Conservation (phyloP, 805 yeast species). For the Lipomyces spencermartinsiae region DNA sequence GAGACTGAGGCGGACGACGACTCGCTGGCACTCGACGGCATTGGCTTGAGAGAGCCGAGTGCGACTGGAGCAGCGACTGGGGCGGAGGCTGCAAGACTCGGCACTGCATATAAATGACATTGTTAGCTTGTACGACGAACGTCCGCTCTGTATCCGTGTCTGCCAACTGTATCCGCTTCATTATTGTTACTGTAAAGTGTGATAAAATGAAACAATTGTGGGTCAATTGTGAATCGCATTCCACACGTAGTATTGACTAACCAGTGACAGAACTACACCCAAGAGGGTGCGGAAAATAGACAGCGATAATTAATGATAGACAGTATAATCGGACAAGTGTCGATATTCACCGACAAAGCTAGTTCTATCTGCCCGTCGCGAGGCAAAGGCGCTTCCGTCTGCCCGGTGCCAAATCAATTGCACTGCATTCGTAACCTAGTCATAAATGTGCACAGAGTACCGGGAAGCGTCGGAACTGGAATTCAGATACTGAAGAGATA, state of each 20-base stretch:
- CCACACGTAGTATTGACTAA: neutral
- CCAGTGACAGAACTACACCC: neutral
- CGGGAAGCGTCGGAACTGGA: neutral
- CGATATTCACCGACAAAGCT: too few relatives aligned
- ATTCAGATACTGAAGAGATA: neutral
- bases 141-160: neutral
- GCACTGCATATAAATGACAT: neutral
- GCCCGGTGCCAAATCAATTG: neutral
- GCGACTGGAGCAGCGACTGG: constrained; percentile 17
- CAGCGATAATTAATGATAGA: neutral
- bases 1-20: constrained; percentile 8
- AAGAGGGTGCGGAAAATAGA: neutral
- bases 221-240: neutral
- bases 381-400: neutral
- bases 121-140: constrained; percentile 1
- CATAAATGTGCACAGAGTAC: neutral
- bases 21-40: constrained; percentile 9
- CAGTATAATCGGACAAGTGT: too few relatives aligned
- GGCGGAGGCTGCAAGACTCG: constrained; percentile 3
- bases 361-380: too few relatives aligned
- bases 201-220: neutral
- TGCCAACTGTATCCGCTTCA: neutral
- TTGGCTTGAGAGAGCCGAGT: constrained; percentile 10
- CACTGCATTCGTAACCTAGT: neutral
- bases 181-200: neutral